Evolutionary conservation across 176 grass and related monocot genomes (phyloP).

Genomic region (Oryza coarctata): DNA sequence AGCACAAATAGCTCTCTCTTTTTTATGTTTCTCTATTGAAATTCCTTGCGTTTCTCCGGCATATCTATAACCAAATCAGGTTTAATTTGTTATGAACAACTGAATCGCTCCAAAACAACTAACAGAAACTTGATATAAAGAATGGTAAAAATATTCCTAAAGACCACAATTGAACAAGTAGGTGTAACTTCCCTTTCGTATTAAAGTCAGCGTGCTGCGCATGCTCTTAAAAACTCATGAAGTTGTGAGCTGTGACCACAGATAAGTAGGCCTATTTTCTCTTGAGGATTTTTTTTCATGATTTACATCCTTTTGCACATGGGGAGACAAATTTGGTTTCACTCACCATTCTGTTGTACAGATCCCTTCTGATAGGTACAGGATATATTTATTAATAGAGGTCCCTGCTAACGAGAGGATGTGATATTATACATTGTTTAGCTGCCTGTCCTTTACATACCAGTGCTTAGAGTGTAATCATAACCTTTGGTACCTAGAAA

Average conservation of each 20-base stretch:
- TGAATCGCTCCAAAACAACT: not conserved
- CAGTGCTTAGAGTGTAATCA: conserved; percentile 33
- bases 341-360: conserved; percentile 21
- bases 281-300: conserved; percentile 20
- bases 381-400: conserved; percentile 25
- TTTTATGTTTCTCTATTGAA: conserved; percentile 3
- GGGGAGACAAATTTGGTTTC: conserved; percentile 36
- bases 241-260: conserved; percentile 13
- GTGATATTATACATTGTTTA: conserved; percentile 29
- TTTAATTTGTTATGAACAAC: too few relatives aligned
- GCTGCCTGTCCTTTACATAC: conserved; percentile 24
- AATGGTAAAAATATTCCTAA: not conserved
- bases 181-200: conserved; percentile 22
- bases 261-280: conserved; percentile 3
- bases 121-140: not conserved
- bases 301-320: conserved; percentile 28
- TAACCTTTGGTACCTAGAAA: conserved; percentile 24
- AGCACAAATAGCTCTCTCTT: not conserved
- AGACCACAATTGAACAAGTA: conserved; percentile 19
- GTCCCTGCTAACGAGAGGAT: conserved; percentile 22
- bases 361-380: not conserved
- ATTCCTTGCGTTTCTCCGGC: not conserved
- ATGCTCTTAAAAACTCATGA: not conserved
- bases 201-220: conserved; percentile 23
- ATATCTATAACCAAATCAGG: not conserved